Evolutionary conservation across 805 yeast genomes (phyloP).

Genomic region (Suhomyces emberorum): DNA sequence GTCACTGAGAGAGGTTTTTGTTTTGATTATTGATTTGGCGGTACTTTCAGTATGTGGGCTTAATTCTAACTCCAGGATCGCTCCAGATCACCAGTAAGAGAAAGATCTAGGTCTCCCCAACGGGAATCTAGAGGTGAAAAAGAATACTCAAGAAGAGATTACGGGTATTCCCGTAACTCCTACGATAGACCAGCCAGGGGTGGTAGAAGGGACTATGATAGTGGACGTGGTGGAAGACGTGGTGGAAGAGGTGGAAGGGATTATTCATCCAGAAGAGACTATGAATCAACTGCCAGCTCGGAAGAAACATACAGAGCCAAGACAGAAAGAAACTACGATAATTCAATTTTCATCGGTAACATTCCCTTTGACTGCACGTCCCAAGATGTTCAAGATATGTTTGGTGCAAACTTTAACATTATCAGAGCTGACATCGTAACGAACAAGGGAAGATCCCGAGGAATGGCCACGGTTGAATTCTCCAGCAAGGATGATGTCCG

Average conservation of each 20-base stretch:
- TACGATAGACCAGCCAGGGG: slow-evolving; percentile 7
- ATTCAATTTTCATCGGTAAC: slow-evolving; percentile 72
- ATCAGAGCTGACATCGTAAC: slow-evolving; percentile 81
- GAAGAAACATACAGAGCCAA: slow-evolving; percentile 30
- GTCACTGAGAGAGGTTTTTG: too few species aligned
- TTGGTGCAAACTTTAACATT: slow-evolving; percentile 48
- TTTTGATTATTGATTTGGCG: too few species aligned
- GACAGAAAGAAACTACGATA: slow-evolving; percentile 56
- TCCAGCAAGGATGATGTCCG: slow-evolving; percentile 60
- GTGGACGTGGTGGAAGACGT: slow-evolving; percentile 19
- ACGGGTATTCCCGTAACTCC: slow-evolving; percentile 12
- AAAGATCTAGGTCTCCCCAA: slow-evolving; percentile 36
- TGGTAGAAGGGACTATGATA: slow-evolving; percentile 13
- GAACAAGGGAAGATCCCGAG: slow-evolving; percentile 75
- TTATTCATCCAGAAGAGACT: slow-evolving; percentile 20
- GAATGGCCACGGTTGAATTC: slow-evolving; percentile 91
- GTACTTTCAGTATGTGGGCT: too few species aligned
- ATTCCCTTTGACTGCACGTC: slow-evolving; percentile 64
- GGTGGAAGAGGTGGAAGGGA: slow-evolving; percentile 18
- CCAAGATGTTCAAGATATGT: slow-evolving; percentile 56
- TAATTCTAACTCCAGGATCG: slow-evolving; percentile 21
- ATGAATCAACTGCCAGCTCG: slow-evolving; percentile 29
- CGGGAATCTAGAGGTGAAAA: slow-evolving; percentile 14
- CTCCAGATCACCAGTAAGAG: slow-evolving; percentile 25
- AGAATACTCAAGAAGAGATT: slow-evolving; percentile 3